These are phyloP conservation scores for Wickerhamomyces xylosicus DNA, from an alignment of 805 yeast species.

Conservation along the genomic window DNA sequence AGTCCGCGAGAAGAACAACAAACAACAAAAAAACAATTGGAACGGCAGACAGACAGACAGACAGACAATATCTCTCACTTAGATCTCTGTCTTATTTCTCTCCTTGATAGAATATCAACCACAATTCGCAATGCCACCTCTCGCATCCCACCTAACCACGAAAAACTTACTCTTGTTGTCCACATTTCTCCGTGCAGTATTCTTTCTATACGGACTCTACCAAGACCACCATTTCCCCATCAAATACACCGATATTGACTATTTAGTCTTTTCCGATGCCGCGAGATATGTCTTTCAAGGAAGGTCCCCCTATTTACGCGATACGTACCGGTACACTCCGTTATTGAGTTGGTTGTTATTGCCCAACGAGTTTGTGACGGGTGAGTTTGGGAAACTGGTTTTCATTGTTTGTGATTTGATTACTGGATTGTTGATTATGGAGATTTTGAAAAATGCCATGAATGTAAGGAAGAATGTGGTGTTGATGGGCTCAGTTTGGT, in stretches of 20 bases:
- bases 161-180: slow-evolving; percentile 12
- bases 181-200: slow-evolving; percentile 39
- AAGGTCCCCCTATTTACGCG: slow-evolving; percentile 69
- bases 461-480: slow-evolving; percentile 22
- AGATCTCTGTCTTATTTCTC: too few species aligned
- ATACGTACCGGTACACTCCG: slow-evolving; percentile 92
- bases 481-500: slow-evolving; percentile 58
- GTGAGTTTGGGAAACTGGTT: slow-evolving; percentile 68
- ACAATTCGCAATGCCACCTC: background rate
- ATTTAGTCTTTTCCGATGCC: slow-evolving; percentile 90
- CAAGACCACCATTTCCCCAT: slow-evolving; percentile 77
- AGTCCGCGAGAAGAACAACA: too few species aligned
- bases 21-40: too few species aligned
- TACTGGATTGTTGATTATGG: slow-evolving; percentile 59
- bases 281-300: slow-evolving; percentile 50
- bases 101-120: too few species aligned
- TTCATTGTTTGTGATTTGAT: slow-evolving; percentile 72
- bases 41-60: too few species aligned
- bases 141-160: background rate
- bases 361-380: slow-evolving; percentile 50
- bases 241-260: slow-evolving; percentile 90
- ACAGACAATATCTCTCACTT: too few species aligned
- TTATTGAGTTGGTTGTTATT: slow-evolving; percentile 71
- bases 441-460: slow-evolving; percentile 24
- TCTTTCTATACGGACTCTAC: slow-evolving; percentile 71